These are phyloP conservation scores for Castanopsis chinensis DNA, from an alignment of 306 rosid genomes.

Conservation along the genomic window DNA sequence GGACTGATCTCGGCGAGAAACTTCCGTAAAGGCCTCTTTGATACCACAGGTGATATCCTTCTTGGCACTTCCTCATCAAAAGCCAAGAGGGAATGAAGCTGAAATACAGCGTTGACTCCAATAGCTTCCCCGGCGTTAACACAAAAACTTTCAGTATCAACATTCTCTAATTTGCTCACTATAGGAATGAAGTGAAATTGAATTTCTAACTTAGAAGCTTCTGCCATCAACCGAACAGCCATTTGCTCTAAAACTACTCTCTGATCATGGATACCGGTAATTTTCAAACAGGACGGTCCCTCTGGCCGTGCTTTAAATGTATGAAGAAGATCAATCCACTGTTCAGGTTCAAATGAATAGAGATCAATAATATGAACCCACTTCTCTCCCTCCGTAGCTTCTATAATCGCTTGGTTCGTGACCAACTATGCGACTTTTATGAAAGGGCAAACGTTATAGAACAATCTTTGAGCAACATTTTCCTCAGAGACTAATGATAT, in stretches of 20 bases:
- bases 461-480: constrained; percentile 47
- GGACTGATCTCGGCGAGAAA: constrained; percentile 65
- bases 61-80: constrained; percentile 51
- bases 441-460: constrained; percentile 78
- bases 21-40: constrained; percentile 57
- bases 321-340: constrained; percentile 69
- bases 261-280: constrained; percentile 72
- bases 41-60: constrained; percentile 49
- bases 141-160: constrained; percentile 63
- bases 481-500: constrained; percentile 47
- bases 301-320: constrained; percentile 56
- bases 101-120: constrained; percentile 66
- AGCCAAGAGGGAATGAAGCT: constrained; percentile 75
- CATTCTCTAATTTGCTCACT: constrained; percentile 69
- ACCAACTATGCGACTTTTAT: constrained; percentile 62
- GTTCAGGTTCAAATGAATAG: constrained; percentile 73
- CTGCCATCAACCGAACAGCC: constrained; percentile 48
- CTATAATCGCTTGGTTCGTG: constrained; percentile 78
- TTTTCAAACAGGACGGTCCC: constrained; percentile 75
- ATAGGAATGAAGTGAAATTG: constrained; percentile 71
- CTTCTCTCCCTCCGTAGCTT: constrained; percentile 74
- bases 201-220: constrained; percentile 70
- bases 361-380: constrained; percentile 80
- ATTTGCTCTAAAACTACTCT: constrained; percentile 67
- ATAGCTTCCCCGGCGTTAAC: constrained; percentile 87